Base-by-base conservation (phyloP, 2,329 filamentous ascomycete genomes). In the Rachicladosporium sp. region DNA sequence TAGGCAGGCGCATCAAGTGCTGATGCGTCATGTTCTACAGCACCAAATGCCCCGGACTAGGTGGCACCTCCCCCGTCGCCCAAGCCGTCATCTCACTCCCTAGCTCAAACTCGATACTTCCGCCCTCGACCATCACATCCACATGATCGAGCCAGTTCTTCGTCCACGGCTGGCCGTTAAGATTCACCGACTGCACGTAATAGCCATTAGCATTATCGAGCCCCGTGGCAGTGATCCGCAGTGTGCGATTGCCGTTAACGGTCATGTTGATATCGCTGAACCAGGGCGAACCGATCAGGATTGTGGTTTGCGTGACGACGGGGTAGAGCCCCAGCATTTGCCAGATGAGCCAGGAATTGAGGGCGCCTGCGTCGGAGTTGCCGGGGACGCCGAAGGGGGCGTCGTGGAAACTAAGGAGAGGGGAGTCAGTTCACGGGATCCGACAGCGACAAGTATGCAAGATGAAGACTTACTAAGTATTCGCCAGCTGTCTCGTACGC, bases 131-230 rank as follows among this genome's bases (percentile, higher is more conserved):
- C 44, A 68, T 56, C 3, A 68, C 45, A 50, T 76, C 68, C 1
- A 65, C 61, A 50, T 76, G 71, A 41, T 66, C 61, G 11, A 76
- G 61, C 73, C 73, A 76, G 39, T 71, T 76, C 56, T 63, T 67
- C 1, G 58, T 48, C 73, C 71, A 75, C 0, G 41, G 2, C 38
- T 69, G 42, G 0, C 69, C 71, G 42, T 76, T 75, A 31, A 76
- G 66, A 40, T 57, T 68, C 1, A 76, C 57, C 2, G 61, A 62
- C 48, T 75, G 70, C 4, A 78, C 66, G 43, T 68, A 77, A 32
- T 64, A 68, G 2, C 65, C 65, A 3, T 66, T 52, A 3, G 59
- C 54, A 35, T 53, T 48, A 1, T 59, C 62, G 9, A 72, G 48
- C 0, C 67, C 65, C 4, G 48, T 50, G 0, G 71, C 67, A 0